phyloP scores from a whole-genome alignment of 192 early-diverging fungal species.

The Backusella australiensis region DNA sequence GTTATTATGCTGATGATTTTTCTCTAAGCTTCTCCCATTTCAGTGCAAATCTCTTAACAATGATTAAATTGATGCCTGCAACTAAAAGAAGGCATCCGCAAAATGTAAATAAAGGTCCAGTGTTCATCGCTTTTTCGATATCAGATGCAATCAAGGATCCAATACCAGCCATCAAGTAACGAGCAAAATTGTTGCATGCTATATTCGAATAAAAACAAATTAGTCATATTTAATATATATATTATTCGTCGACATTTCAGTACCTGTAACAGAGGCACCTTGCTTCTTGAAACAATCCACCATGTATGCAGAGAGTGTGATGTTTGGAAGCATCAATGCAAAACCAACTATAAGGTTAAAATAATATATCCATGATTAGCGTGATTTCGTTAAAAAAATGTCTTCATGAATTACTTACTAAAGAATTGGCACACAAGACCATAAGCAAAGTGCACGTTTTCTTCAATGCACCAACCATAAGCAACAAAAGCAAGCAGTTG shows the following conservation, averaged over 20 bases:
- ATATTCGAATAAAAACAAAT: not conserved
- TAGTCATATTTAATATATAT: not conserved
- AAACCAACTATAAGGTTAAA: slow-evolving; percentile 21
- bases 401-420: slow-evolving; percentile 18
- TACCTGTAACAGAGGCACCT: slow-evolving; percentile 36
- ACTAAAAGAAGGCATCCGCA: not conserved
- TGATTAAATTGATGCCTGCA: slow-evolving; percentile 1
- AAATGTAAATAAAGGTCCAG: slow-evolving; percentile 33
- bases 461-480: slow-evolving; percentile 35
- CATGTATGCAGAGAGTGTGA: slow-evolving; percentile 35
- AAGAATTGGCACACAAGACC: slow-evolving; percentile 30
- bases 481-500: slow-evolving; percentile 17
- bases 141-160: slow-evolving; percentile 36
- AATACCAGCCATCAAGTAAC: slow-evolving; percentile 31
- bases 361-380: not conserved
- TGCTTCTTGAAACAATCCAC: slow-evolving; percentile 30
- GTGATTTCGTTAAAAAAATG: too few species aligned
- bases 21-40: slow-evolving; percentile 12
- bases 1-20: not conserved
- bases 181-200: slow-evolving; percentile 36
- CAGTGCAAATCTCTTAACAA: not conserved
- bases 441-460: slow-evolving; percentile 33
- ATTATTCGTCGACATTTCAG: not conserved
- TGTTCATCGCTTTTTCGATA: slow-evolving; percentile 16
- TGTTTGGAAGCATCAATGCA: slow-evolving; percentile 27